Percentiles rank a stretch among this genome's conserved stretches.
These are phyloP conservation scores for Porpolomopsis calyptriformis DNA, from an alignment of 768 basidiomycete species.

Conservation along the genomic window DNA sequence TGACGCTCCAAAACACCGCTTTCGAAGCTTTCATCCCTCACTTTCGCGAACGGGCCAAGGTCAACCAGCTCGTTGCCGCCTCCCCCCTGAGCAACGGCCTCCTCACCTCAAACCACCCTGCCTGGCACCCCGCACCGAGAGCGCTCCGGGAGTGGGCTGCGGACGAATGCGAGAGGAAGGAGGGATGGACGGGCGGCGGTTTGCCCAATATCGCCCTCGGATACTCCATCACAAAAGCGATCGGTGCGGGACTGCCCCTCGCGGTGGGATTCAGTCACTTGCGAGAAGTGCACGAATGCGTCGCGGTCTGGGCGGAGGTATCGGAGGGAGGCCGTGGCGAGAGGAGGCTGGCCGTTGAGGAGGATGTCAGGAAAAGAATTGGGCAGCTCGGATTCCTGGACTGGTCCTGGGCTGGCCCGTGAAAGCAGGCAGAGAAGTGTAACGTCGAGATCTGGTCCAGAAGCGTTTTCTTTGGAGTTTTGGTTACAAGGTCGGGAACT, in stretches of 20 bases:
- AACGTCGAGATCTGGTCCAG: neutral
- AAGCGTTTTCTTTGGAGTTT: no score
- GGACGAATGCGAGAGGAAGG: slow-evolving; percentile 23
- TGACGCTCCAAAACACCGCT: slow-evolving; percentile 62
- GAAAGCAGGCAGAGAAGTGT: neutral
- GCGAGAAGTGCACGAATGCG: slow-evolving; percentile 63
- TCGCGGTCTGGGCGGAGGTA: slow-evolving; percentile 57
- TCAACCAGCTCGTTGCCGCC: slow-evolving; percentile 62
- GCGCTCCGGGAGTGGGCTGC: slow-evolving; percentile 33
- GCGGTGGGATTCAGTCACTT: slow-evolving; percentile 65
- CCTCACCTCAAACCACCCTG: slow-evolving; percentile 42
- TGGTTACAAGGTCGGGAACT: no score
- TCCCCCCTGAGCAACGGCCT: slow-evolving; percentile 84
- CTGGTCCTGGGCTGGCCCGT: slow-evolving; percentile 50
- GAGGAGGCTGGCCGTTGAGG: slow-evolving; percentile 35
- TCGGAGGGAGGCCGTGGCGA: slow-evolving; percentile 25
- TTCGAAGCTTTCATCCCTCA: slow-evolving; percentile 44
- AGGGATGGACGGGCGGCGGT: slow-evolving; percentile 32
- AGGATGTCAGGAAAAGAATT: slow-evolving; percentile 34
- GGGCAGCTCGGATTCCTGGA: slow-evolving; percentile 42
- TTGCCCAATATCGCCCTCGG: slow-evolving; percentile 64
- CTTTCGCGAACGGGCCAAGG: slow-evolving; percentile 50
- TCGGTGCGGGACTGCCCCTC: slow-evolving; percentile 40
- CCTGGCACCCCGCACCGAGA: slow-evolving; percentile 71
- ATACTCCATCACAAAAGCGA: slow-evolving; percentile 47